These are phyloP conservation scores for Pseudonitzschia pungens DNA, from an alignment of 108 stramenopile genomes.

Conservation along the genomic window DNA sequence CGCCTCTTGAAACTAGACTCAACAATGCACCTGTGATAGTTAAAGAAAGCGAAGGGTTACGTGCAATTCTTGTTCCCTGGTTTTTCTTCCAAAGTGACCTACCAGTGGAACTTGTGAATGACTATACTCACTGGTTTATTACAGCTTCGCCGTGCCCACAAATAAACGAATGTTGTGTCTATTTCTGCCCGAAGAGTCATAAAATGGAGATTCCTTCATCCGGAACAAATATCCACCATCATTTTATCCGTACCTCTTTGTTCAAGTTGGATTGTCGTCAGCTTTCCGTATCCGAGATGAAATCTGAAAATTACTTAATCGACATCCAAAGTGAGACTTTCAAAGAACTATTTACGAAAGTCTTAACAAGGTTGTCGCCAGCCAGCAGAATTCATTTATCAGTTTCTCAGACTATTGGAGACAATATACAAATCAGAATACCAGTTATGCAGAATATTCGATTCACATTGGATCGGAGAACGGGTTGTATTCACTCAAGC, in stretches of 20 bases:
- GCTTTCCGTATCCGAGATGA: background rate
- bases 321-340: slow-evolving; percentile 6
- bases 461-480: background rate
- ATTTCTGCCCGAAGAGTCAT: background rate
- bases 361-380: background rate
- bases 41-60: background rate
- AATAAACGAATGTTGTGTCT: background rate
- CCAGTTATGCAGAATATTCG: background rate
- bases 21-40: background rate
- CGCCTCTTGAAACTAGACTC: background rate
- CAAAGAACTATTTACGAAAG: background rate
- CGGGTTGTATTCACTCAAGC: background rate
- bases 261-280: background rate
- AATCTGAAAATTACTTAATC: background rate
- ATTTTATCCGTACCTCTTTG: background rate
- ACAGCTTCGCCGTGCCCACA: background rate
- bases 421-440: background rate
- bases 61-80: slow-evolving; percentile 4
- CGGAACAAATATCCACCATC: background rate
- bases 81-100: background rate
- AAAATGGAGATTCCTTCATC: background rate
- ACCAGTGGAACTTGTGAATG: background rate
- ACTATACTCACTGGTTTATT: background rate
- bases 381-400: background rate
- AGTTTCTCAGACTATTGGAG: background rate